phyloP scores from a whole-genome alignment of 208 protist genomes.

The Endotrypanum monterogeii region DNA sequence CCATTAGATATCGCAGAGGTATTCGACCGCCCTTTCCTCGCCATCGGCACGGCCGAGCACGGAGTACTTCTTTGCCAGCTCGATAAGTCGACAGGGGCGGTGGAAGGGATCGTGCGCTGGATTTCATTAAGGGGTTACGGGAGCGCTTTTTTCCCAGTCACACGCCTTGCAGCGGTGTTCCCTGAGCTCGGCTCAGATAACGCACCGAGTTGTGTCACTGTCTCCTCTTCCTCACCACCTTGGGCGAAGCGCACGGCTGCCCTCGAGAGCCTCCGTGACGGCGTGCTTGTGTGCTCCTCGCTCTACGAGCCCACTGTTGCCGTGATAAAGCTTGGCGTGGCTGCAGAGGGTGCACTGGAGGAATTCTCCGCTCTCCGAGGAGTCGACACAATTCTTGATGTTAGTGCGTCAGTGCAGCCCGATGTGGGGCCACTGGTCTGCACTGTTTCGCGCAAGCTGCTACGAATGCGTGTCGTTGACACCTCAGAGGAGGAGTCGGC shows the following conservation, averaged over 20 bases:
- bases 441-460: conserved; percentile 12
- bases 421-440: conserved; percentile 17
- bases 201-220: not conserved
- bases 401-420: conserved; percentile 14
- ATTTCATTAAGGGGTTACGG: conserved; percentile 41
- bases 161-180: conserved; percentile 49
- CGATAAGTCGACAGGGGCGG: conserved; percentile 23
- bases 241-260: conserved; percentile 23
- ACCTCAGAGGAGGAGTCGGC: conserved; percentile 1
- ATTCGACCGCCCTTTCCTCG: conserved; percentile 47
- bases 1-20: conserved; percentile 75
- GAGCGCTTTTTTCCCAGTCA: conserved; percentile 61
- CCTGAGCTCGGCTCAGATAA: conserved; percentile 5
- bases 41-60: conserved; percentile 71
- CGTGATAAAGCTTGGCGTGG: conserved; percentile 38
- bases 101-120: conserved; percentile 35
- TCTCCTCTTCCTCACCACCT: not conserved
- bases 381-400: conserved; percentile 23
- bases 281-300: conserved; percentile 51
- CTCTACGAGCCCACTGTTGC: conserved; percentile 45
- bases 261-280: conserved; percentile 36
- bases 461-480: not conserved
- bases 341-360: conserved; percentile 27
- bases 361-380: conserved; percentile 17
- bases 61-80: conserved; percentile 66